Evolutionary conservation across 176 grass and related monocot species (phyloP).

Genomic region (Typha latifolia): DNA sequence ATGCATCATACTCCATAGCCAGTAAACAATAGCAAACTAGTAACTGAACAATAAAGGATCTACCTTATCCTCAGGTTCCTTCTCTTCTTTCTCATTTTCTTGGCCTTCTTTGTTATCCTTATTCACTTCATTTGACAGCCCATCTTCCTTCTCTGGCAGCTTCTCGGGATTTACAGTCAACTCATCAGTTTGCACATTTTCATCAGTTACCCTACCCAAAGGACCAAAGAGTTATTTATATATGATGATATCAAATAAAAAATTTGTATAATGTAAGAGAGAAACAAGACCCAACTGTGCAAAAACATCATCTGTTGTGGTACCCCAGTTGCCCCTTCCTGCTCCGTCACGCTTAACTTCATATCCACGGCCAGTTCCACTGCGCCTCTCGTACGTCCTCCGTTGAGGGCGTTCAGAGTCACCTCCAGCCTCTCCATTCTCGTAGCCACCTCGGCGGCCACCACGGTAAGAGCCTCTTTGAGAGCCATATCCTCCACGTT

Average conservation of each 20-base stretch:
- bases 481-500: constrained; percentile 9
- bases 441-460: constrained; percentile 9
- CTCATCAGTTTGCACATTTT: background rate
- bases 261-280: background rate
- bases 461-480: background rate
- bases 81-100: constrained; percentile 10
- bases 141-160: constrained; percentile 2
- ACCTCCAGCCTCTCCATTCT: constrained; percentile 8
- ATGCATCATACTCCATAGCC: too few species aligned
- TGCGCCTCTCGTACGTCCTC: constrained; percentile 9
- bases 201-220: constrained; percentile 6
- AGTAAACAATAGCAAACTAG: background rate
- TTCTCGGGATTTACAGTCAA: constrained; percentile 8
- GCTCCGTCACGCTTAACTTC: constrained; percentile 20
- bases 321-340: constrained; percentile 21
- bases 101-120: constrained; percentile 10
- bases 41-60: background rate
- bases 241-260: background rate
- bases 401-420: constrained; percentile 17
- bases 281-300: background rate
- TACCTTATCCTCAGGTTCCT: constrained; percentile 21
- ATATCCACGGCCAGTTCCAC: constrained; percentile 17
- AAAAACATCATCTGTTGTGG: constrained; percentile 1
- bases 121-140: background rate
- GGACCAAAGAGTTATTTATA: background rate